A percentile compares a stretch with the other conserved stretches of the same genome.
These are phyloP conservation scores for Eucalyptus caleyi DNA, from an alignment of 345 rosid species.

Conservation along the genomic window DNA sequence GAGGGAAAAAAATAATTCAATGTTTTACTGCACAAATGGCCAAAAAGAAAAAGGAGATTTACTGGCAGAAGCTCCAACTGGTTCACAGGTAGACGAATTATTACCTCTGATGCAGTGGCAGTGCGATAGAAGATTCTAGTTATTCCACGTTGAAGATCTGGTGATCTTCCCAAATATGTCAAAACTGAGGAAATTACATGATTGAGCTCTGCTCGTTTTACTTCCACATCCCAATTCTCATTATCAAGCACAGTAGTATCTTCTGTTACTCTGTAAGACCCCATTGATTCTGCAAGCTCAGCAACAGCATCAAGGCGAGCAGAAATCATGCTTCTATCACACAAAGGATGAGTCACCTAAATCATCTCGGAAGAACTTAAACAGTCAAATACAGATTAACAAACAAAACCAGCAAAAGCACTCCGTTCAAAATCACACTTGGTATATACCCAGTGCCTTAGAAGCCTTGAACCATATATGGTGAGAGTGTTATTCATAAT, in stretches of 20 bases:
- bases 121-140: constrained; percentile 90
- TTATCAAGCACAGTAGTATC: constrained; percentile 11
- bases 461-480: constrained; percentile 78
- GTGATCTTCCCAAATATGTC: constrained; percentile 61
- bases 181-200: constrained; percentile 55
- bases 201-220: constrained; percentile 29
- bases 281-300: constrained; percentile 81
- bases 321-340: constrained; percentile 66
- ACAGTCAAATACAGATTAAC: not conserved
- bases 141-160: constrained; percentile 94
- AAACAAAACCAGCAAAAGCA: not conserved
- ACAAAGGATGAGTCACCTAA: constrained; percentile 91
- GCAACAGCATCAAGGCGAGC: constrained; percentile 99
- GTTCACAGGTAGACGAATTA: not conserved
- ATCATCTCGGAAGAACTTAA: constrained; percentile 3
- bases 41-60: not conserved
- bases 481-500: constrained; percentile 75
- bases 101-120: constrained; percentile 84
- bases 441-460: constrained; percentile 73
- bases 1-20: not conserved
- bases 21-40: not conserved
- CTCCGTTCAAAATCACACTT: not conserved
- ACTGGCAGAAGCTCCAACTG: not conserved
- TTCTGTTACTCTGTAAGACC: constrained; percentile 38
- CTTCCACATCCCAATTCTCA: constrained; percentile 23